Conservation (phyloP, 371 early-diverging fungal species). For the Thermomucor indicae-seudaticae region DNA sequence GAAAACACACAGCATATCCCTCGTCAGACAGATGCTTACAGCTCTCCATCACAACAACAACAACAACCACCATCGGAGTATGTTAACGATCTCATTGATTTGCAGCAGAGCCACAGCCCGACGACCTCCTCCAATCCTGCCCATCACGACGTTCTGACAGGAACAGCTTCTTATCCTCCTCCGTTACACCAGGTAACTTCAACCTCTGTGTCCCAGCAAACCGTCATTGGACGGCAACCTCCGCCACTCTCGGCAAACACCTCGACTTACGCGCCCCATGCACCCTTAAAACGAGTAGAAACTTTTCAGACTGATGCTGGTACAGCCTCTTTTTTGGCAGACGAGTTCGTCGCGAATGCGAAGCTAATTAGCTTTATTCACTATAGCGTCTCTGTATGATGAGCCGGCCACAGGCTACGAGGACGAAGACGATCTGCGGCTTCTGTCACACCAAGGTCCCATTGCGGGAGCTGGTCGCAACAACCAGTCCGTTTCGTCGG, state of each 20-base stretch:
- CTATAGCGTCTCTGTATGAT: constrained; percentile 36
- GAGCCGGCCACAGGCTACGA: constrained; percentile 28
- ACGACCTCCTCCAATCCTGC: too few relatives aligned
- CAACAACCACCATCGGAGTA: constrained; percentile 10
- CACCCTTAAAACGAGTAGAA: constrained; percentile 12
- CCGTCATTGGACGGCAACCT: constrained; percentile 4
- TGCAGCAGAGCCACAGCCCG: constrained; percentile 11
- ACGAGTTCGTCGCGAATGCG: neutral
- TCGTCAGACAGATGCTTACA: neutral
- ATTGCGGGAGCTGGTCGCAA: constrained; percentile 36
- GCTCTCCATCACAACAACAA: neutral
- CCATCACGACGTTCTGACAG: too few relatives aligned
- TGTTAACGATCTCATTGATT: constrained; percentile 17
- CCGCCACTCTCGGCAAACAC: constrained; percentile 1
- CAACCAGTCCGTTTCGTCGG: constrained; percentile 1
- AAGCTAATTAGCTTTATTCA: too few relatives aligned
- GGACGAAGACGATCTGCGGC: constrained; percentile 45
- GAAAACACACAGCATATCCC: neutral
- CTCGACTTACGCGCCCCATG: constrained; percentile 1
- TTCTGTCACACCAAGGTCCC: constrained; percentile 32
- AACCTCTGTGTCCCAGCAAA: too few relatives aligned
- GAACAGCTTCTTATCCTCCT: constrained; percentile 9
- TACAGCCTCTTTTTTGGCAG: constrained; percentile 1
- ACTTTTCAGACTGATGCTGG: constrained; percentile 20
- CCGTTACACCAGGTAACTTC: constrained; percentile 6